Conservation (phyloP, 768 basidiomycete genomes). For the Cytidiella melzeri region DNA sequence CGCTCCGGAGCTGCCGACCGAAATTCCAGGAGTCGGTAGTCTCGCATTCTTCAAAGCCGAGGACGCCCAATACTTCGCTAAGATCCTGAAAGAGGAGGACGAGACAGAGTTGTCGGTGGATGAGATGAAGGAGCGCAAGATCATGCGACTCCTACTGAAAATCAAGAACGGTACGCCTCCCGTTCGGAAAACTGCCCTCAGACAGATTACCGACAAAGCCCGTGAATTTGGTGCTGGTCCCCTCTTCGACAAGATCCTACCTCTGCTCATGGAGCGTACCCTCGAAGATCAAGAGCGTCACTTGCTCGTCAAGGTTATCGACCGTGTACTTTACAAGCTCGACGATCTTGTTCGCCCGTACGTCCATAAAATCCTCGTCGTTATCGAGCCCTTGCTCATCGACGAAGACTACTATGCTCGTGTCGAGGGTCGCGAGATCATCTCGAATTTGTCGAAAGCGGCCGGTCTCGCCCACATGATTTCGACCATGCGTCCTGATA, state of each 20-base stretch:
- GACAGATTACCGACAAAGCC: conserved; percentile 98
- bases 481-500: conserved; percentile 99
- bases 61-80: conserved; percentile 96
- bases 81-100: conserved; percentile 92
- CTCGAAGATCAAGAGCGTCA: conserved; percentile 99
- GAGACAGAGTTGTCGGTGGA: conserved; percentile 90
- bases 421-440: conserved; percentile 98
- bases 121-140: conserved; percentile 99
- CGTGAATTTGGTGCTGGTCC: conserved; percentile 98
- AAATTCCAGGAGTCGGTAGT: conserved; percentile 96
- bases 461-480: conserved; percentile 99
- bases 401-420: conserved; percentile 97
- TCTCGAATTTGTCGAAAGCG: conserved; percentile 96
- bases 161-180: conserved; percentile 99
- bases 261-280: conserved; percentile 95
- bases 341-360: conserved; percentile 98
- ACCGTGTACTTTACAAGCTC: conserved; percentile 96
- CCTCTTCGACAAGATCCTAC: conserved; percentile 97
- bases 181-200: conserved; percentile 93
- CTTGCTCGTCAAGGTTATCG: conserved; percentile 97
- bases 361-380: conserved; percentile 98
- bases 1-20: conserved; percentile 89
- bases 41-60: conserved; percentile 98
- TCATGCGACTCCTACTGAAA: conserved; percentile 95
- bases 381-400: conserved; percentile 97